phyloP scores from a whole-genome alignment of 2,329 filamentous ascomycete species.

The Didymella arachidicola region DNA sequence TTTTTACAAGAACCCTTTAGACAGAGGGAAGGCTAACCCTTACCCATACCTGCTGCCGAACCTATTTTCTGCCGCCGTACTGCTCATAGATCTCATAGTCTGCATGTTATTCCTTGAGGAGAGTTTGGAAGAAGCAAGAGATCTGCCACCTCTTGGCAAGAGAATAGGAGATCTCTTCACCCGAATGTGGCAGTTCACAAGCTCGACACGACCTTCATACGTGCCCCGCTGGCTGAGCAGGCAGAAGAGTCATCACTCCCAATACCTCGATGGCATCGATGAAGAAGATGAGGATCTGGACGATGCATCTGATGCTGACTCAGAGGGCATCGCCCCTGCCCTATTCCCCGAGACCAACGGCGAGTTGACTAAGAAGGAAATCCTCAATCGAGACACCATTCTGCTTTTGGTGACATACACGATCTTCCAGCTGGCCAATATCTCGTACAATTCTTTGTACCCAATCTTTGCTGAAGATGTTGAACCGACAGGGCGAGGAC shows the following conservation, averaged over 20 bases:
- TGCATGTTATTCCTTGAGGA: conserved; percentile 86
- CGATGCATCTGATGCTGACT: conserved; percentile 54
- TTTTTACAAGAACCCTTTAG: conserved; percentile 65
- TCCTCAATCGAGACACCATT: conserved; percentile 83
- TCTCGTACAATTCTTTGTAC: conserved; percentile 93
- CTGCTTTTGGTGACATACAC: conserved; percentile 85
- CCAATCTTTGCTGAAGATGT: conserved; percentile 86
- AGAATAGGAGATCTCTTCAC: conserved; percentile 68
- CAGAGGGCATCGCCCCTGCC: conserved; percentile 47
- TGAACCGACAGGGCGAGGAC: conserved; percentile 76
- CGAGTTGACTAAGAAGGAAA: conserved; percentile 61
- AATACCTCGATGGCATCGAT: conserved; percentile 47
- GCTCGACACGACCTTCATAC: conserved; percentile 66
- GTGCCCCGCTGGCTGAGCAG: conserved; percentile 53
- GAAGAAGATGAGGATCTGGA: conserved; percentile 52
- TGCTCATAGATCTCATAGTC: conserved; percentile 75
- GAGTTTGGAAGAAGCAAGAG: conserved; percentile 73
- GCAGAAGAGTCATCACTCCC: conserved; percentile 38
- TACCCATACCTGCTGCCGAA: conserved; percentile 91
- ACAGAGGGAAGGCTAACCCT: conserved; percentile 59
- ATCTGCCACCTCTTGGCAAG: conserved; percentile 66
- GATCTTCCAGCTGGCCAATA: conserved; percentile 92
- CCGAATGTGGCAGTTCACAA: conserved; percentile 75
- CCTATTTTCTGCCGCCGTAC: conserved; percentile 74
- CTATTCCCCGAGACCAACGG: conserved; percentile 54